phyloP scores from a whole-genome alignment of 2,329 filamentous ascomycete species.

The Alternaria tenuissima region DNA sequence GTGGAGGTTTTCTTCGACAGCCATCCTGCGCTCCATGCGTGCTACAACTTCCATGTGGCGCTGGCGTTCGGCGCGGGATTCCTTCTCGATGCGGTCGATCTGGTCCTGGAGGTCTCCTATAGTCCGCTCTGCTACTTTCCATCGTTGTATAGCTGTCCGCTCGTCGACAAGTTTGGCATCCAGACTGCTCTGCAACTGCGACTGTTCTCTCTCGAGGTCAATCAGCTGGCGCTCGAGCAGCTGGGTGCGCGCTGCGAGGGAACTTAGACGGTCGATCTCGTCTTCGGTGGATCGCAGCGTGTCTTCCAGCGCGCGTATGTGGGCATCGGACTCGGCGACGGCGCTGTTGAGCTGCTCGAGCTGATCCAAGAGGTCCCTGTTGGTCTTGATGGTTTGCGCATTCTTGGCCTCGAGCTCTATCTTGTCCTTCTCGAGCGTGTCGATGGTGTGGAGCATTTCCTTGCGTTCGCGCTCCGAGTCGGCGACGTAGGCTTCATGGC shows the following conservation, averaged over 20 bases:
- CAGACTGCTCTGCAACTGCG: conserved; percentile 72
- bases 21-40: conserved; percentile 83
- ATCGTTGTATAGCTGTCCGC: conserved; percentile 79
- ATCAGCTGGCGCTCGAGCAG: conserved; percentile 82
- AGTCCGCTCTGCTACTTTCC: conserved; percentile 83
- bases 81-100: conserved; percentile 85
- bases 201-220: conserved; percentile 83
- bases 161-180: conserved; percentile 75
- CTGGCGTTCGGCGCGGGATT: conserved; percentile 80
- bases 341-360: conserved; percentile 83
- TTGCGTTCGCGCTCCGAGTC: conserved; percentile 87
- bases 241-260: conserved; percentile 75
- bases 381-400: conserved; percentile 80
- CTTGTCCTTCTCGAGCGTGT: conserved; percentile 78
- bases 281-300: conserved; percentile 80
- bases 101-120: conserved; percentile 84
- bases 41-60: conserved; percentile 81
- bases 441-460: conserved; percentile 75
- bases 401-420: conserved; percentile 75
- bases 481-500: conserved; percentile 93
- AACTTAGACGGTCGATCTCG: conserved; percentile 76
- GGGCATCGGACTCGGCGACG: conserved; percentile 80
- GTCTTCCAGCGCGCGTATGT: conserved; percentile 78
- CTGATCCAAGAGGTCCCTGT: conserved; percentile 80
- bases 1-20: conserved; percentile 82